phyloP scores from a whole-genome alignment of 768 basidiomycete species.

The Amyloporia xantha region DNA sequence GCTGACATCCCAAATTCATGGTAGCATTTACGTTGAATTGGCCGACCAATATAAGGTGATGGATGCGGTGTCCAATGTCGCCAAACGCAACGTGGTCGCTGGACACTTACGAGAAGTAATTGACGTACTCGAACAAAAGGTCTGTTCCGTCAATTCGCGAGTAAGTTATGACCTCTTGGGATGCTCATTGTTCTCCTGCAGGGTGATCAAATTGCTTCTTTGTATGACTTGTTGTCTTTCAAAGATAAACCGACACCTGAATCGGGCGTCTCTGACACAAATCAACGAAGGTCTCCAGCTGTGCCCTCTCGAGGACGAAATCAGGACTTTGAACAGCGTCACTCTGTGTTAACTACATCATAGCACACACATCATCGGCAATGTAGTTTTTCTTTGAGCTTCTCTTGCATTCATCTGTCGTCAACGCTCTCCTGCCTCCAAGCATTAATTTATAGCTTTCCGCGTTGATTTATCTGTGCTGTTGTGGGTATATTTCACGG shows the following conservation, averaged over 20 bases:
- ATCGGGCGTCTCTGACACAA: neutral
- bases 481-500: too few species aligned
- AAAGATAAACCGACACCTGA: constrained; percentile 47
- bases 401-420: too few species aligned
- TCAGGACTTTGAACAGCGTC: neutral
- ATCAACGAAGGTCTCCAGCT: neutral
- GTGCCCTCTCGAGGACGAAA: neutral
- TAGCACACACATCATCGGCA: too few species aligned
- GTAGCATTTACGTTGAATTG: constrained; percentile 82
- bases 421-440: too few species aligned
- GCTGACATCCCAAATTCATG: constrained; percentile 1
- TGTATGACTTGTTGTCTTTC: constrained; percentile 80
- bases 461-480: too few species aligned
- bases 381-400: too few species aligned
- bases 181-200: constrained; percentile 31
- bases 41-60: constrained; percentile 91
- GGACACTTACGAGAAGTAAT: constrained; percentile 88
- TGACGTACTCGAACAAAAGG: constrained; percentile 89
- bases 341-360: too few species aligned
- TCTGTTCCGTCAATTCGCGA: too few species aligned
- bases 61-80: constrained; percentile 76
- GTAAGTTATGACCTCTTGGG: neutral
- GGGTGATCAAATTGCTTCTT: constrained; percentile 91
- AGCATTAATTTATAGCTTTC: too few species aligned
- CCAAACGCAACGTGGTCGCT: constrained; percentile 80